phyloP scores from a whole-genome alignment of 345 rosid species.

The Gossypium mustelinum region DNA sequence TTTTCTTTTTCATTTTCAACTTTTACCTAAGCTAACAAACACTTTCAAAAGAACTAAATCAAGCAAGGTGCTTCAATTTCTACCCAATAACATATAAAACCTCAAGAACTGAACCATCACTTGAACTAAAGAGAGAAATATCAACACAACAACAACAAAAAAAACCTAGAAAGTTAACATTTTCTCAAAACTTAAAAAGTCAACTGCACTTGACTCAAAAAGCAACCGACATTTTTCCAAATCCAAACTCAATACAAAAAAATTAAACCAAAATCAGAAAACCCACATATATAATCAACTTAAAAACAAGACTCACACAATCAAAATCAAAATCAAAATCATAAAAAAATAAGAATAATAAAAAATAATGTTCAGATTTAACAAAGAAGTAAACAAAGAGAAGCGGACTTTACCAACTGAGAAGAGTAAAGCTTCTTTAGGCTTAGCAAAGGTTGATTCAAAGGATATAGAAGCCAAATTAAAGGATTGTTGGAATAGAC shows the following conservation, averaged over 20 bases:
- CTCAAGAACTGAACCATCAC: not conserved
- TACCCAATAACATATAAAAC: not conserved
- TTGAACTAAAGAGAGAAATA: not conserved
- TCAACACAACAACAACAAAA: not conserved
- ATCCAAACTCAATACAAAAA: not conserved
- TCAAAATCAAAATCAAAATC: not conserved
- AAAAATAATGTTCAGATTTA: not conserved
- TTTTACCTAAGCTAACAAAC: not conserved
- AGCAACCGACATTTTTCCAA: not conserved
- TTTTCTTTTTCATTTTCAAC: not conserved
- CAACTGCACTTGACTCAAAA: conserved; percentile 10
- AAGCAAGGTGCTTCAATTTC: not conserved
- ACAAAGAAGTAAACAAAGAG: conserved; percentile 1
- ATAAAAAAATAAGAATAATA: not conserved
- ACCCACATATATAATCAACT: not conserved
- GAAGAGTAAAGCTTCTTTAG: not conserved
- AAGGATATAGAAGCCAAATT: not conserved
- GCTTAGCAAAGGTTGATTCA: not conserved
- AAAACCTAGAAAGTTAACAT: not conserved
- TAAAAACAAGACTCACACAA: not conserved
- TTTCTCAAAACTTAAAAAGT: not conserved
- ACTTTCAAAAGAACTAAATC: not conserved
- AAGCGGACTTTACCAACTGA: conserved; percentile 1
- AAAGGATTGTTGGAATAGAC: not conserved
- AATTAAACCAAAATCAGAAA: conserved; percentile 7